Evolutionary conservation across 2,329 filamentous ascomycete species (phyloP).

Genomic region (Plenodomus tracheiphilus): DNA sequence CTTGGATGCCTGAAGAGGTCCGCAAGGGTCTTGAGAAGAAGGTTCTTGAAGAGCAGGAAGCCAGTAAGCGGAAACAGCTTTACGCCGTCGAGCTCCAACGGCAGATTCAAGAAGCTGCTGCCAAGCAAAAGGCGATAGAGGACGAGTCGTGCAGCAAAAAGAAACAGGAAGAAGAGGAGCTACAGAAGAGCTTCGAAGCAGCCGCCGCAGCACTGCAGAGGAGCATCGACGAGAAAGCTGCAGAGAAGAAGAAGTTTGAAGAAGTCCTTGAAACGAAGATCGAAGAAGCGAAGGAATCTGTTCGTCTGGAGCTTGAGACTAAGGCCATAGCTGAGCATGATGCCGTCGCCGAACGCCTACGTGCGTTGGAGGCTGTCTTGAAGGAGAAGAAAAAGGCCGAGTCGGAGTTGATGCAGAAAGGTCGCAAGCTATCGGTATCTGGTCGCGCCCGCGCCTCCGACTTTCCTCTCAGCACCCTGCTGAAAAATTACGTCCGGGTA

Average conservation of each 20-base stretch:
- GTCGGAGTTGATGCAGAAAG: not conserved
- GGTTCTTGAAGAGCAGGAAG: slow-evolving; percentile 48
- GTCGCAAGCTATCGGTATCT: slow-evolving; percentile 7
- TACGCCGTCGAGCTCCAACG: slow-evolving; percentile 38
- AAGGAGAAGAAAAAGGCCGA: slow-evolving; percentile 21
- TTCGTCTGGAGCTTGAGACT: slow-evolving; percentile 36
- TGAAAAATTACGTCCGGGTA: slow-evolving; percentile 58
- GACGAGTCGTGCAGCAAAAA: slow-evolving; percentile 31
- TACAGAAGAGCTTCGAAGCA: slow-evolving; percentile 31
- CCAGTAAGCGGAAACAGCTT: slow-evolving; percentile 30
- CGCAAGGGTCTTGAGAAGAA: slow-evolving; percentile 63
- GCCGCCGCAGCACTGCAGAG: slow-evolving; percentile 29
- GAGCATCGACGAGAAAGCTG: slow-evolving; percentile 33
- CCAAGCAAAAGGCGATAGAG: slow-evolving; percentile 29
- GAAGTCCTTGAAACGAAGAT: slow-evolving; percentile 31
- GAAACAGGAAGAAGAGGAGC: slow-evolving; percentile 28
- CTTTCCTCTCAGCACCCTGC: slow-evolving; percentile 55
- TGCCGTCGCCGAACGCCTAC: slow-evolving; percentile 34
- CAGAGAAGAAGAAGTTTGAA: slow-evolving; percentile 32
- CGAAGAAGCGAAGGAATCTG: slow-evolving; percentile 37
- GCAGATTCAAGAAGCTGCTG: slow-evolving; percentile 37
- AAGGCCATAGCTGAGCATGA: slow-evolving; percentile 33
- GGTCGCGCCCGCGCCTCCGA: slow-evolving; percentile 35
- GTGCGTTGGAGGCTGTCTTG: slow-evolving; percentile 32
- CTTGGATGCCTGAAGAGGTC: slow-evolving; percentile 65